phyloP scores from a whole-genome alignment of 1,284 basidiomycete species.

The Fomitopsis pinicola region DNA sequence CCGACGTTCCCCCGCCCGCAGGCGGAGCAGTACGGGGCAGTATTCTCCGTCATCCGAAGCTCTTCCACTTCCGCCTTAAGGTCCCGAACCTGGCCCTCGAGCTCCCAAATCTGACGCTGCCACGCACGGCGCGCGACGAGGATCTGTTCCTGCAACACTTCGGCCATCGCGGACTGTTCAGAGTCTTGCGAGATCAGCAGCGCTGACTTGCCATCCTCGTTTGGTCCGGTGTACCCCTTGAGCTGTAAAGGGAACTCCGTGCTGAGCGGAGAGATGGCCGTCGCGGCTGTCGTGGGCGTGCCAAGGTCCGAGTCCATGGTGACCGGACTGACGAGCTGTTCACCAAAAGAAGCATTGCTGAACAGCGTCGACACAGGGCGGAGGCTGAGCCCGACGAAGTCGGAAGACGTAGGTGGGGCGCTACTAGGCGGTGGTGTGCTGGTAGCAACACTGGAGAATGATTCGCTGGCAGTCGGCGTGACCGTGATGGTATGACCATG shows the following conservation, averaged over 20 bases:
- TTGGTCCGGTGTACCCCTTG: conserved; percentile 25
- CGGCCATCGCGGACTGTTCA: conserved; percentile 45
- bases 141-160: conserved; percentile 61
- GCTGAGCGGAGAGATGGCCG: conserved; percentile 48
- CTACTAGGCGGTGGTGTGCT: conserved; percentile 39
- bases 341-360: conserved; percentile 60
- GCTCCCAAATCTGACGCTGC: conserved; percentile 69
- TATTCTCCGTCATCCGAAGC: conserved; percentile 37
- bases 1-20: conserved; percentile 50
- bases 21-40: conserved; percentile 45
- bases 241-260: conserved; percentile 29
- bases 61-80: conserved; percentile 63
- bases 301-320: conserved; percentile 37
- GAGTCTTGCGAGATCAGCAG: conserved; percentile 27
- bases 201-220: conserved; percentile 30
- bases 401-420: conserved; percentile 57
- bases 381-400: conserved; percentile 64
- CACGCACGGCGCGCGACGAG: conserved; percentile 53
- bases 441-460: conserved; percentile 8
- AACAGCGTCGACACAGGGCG: conserved; percentile 76
- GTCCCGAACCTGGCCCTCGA: conserved; percentile 70
- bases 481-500: conserved; percentile 13
- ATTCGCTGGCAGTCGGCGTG: conserved; percentile 18
- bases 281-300: conserved; percentile 39
- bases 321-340: conserved; percentile 46